Evolutionary conservation across 768 basidiomycete species (phyloP), one percentile per base, ranked within the genome.

Genomic region (Agaricus bisporus): DNA sequence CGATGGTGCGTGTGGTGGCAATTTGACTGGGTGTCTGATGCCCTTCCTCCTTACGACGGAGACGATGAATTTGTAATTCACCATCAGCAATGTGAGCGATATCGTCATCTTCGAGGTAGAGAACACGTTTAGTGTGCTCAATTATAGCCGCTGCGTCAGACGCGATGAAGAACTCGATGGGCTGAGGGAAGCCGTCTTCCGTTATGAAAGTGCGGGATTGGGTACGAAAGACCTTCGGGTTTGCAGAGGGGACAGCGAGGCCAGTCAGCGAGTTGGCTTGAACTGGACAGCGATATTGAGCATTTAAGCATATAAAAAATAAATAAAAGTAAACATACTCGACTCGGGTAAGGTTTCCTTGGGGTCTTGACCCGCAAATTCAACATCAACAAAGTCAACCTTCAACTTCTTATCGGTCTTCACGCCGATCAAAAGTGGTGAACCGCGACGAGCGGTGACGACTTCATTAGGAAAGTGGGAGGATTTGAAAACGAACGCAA

Each of bases 371-470:
- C 85, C 85, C 32, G 88, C 84, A 62, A 98, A 84, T 68, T 98
- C 95, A 53, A 99, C 97, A 71, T 98, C 97, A 44, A 99, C 95
- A 61, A 99, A 98, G 74, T 99, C 97, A 37, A 98, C 95, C 78
- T 99, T 99, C 64, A 99, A 81, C 72, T 98, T 98, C 80, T 97
- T 95, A 68, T 99, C 95, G 15, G 97, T 98, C 85, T 98, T 98
- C 66, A 99, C 95, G 74, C 97, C 97, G 64, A 99, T 83, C 54
- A 98, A 73, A 28, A 99, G 83, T 26, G 97, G 97, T 12, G 95
- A 98, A 61, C 97, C 97, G 64, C 97, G 90, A 61, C 95, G 93
- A 54, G 95, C 93, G 48, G 91, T 90, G 58, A 98, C 95, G 59
- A 95, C 82, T 69, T 98, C 91, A 60, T 95, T 90, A 41, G 97